Evolutionary conservation across 805 yeast genomes (phyloP).

Genomic region (Starmerella riodocensis): DNA sequence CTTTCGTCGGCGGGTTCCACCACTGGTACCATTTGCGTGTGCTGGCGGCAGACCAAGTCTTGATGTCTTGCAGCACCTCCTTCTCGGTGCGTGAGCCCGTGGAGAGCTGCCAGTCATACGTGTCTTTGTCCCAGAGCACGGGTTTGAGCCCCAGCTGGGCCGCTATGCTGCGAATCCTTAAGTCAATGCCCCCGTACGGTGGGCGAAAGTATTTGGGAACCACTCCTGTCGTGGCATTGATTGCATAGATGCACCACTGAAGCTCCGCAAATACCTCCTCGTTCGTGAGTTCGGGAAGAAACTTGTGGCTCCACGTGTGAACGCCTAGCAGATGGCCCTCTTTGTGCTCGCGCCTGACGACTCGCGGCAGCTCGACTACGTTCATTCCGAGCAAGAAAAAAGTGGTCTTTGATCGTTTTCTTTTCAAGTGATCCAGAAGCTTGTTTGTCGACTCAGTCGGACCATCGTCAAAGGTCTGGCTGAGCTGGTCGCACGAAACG

Average conservation of each 20-base stretch:
- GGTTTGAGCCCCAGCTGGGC: slow-evolving; percentile 77
- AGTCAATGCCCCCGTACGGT: slow-evolving; percentile 90
- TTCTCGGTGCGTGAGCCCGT: slow-evolving; percentile 38
- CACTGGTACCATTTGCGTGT: slow-evolving; percentile 2
- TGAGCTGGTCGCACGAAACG: slow-evolving; percentile 53
- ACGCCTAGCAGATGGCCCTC: slow-evolving; percentile 72
- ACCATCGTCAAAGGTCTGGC: slow-evolving; percentile 93
- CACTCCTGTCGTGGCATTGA: slow-evolving; percentile 84
- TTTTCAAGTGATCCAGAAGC: slow-evolving; percentile 38
- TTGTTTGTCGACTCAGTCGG: slow-evolving; percentile 62
- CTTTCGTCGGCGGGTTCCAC: slow-evolving; percentile 26
- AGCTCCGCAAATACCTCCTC: slow-evolving; percentile 78
- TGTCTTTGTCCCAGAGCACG: slow-evolving; percentile 83
- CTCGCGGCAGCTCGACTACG: slow-evolving; percentile 61
- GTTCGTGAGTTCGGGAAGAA: slow-evolving; percentile 62
- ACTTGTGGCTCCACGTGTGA: slow-evolving; percentile 89
- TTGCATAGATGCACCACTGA: slow-evolving; percentile 95
- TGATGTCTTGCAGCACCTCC: slow-evolving; percentile 44
- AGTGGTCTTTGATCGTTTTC: slow-evolving; percentile 40
- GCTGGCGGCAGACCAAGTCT: slow-evolving; percentile 38
- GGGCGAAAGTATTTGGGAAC: slow-evolving; percentile 91
- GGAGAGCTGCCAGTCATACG: slow-evolving; percentile 77
- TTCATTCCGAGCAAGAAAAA: slow-evolving; percentile 80
- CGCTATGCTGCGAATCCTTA: slow-evolving; percentile 65
- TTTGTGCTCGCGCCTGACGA: slow-evolving; percentile 42